Percentiles rank a stretch among this genome's conserved stretches.
phyloP scores from a whole-genome alignment of 1,284 basidiomycete species.

The Leccinum cinnamomeum region DNA sequence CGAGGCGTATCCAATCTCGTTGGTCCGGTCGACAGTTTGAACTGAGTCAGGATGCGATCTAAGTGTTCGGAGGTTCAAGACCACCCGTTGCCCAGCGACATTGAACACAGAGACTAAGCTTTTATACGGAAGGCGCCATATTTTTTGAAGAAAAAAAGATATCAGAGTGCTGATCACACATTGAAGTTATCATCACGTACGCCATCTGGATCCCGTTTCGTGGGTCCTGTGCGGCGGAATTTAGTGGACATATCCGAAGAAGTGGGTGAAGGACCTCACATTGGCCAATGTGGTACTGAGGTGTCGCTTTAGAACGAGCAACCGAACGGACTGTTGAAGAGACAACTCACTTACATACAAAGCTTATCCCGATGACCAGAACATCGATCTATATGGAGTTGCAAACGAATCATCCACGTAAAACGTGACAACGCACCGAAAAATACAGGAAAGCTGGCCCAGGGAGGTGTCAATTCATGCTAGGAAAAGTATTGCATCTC shows the following conservation, averaged over 20 bases:
- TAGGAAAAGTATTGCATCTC: background rate
- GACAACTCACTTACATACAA: constrained; percentile 1
- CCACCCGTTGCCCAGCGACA: background rate
- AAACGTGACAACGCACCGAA: background rate
- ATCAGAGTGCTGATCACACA: background rate
- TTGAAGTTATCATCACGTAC: background rate
- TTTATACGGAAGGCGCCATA: background rate
- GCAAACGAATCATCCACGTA: background rate
- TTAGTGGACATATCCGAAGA: background rate
- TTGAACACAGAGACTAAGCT: background rate
- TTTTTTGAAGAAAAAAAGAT: background rate
- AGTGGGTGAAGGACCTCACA: background rate
- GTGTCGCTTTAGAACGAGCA: background rate
- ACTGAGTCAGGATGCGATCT: background rate
- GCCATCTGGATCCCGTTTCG: background rate
- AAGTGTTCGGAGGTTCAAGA: constrained; percentile 13
- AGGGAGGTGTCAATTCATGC: background rate
- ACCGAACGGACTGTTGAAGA: background rate
- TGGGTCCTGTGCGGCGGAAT: background rate
- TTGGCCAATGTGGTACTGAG: background rate
- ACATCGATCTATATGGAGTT: background rate
- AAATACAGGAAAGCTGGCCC: constrained; percentile 1
- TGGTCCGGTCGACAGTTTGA: background rate
- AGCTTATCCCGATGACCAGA: no score
- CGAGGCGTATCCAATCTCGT: background rate